Conservation (phyloP, 2,329 filamentous ascomycete genomes). For the Cladosporium cucumerinum region DNA sequence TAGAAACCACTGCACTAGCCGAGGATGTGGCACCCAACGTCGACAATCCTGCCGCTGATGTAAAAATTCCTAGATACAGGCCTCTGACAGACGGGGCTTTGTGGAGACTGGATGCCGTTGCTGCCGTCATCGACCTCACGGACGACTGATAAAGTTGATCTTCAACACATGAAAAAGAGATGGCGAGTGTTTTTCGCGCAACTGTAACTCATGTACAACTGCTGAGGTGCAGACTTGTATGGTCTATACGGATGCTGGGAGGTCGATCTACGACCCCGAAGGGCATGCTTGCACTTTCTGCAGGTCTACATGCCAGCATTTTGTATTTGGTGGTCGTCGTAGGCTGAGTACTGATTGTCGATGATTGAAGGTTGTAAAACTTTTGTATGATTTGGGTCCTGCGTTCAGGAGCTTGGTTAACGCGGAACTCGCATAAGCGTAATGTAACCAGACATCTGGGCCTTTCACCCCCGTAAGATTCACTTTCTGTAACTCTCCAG, state of each 20-base stretch:
- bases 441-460: too few relatives aligned
- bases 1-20: too few relatives aligned
- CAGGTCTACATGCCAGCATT: background rate
- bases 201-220: background rate
- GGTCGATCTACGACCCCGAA: background rate
- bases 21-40: too few relatives aligned
- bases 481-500: too few relatives aligned
- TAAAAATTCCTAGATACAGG: too few relatives aligned
- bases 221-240: background rate
- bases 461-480: too few relatives aligned
- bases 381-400: background rate
- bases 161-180: background rate
- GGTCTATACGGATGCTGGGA: background rate
- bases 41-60: too few relatives aligned
- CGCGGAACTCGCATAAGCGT: background rate
- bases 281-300: background rate
- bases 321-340: background rate
- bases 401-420: background rate
- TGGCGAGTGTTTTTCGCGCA: background rate
- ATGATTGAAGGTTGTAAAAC: too few relatives aligned
- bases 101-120: too few relatives aligned
- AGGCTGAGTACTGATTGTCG: background rate
- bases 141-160: too few relatives aligned
- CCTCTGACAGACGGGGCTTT: too few relatives aligned
- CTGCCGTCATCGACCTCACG: too few relatives aligned